phyloP scores from a whole-genome alignment of 495 filamentous ascomycete genomes.

The Penicillium odoratum region DNA sequence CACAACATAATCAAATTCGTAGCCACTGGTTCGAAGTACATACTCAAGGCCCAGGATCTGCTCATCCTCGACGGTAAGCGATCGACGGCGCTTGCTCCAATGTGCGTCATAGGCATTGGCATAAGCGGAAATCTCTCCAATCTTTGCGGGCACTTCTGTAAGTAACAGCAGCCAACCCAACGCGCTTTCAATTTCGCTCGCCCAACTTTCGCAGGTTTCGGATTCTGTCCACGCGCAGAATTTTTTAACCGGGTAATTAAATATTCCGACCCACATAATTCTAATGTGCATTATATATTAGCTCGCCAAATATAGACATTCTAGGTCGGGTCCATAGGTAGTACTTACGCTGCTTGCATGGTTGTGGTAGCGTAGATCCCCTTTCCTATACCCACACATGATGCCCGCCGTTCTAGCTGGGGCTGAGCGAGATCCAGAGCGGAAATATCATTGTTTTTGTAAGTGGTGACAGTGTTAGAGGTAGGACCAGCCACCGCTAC shows the following conservation, averaged over 20 bases:
- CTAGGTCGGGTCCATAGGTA: not conserved
- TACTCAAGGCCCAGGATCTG: not conserved
- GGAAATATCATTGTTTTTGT: not conserved
- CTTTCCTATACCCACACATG: not conserved
- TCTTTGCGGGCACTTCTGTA: no score
- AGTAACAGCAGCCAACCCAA: not conserved
- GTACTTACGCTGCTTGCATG: slow-evolving; percentile 1
- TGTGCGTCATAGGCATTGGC: no score
- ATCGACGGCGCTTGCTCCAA: not conserved
- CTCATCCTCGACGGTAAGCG: not conserved
- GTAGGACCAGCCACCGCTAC: not conserved
- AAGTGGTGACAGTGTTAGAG: not conserved
- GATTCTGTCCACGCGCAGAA: not conserved
- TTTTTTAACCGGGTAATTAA: not conserved
- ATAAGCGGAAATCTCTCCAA: not conserved
- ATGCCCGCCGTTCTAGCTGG: not conserved
- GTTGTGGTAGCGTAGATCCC: not conserved
- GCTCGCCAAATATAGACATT: not conserved
- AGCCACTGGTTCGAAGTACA: not conserved
- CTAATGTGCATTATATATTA: not conserved
- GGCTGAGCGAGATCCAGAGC: not conserved
- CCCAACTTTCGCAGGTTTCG: not conserved
- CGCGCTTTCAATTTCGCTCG: not conserved
- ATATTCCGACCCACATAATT: not conserved
- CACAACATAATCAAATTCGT: not conserved